Conservation (phyloP, 2,329 filamentous ascomycete species). For the Setomelanomma holmii region DNA sequence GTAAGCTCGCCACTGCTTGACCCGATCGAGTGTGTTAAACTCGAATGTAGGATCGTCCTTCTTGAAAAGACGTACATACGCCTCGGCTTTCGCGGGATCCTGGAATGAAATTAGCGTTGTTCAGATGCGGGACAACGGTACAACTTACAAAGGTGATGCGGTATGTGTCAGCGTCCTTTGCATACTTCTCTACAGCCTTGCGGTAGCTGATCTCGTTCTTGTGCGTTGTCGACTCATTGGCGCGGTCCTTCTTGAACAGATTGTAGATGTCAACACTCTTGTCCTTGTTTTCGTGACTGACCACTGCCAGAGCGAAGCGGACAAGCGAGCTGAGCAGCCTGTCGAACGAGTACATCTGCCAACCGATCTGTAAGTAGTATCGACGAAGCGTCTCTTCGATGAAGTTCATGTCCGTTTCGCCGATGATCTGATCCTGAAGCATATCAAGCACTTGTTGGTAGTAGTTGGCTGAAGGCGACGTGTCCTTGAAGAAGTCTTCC, state of each 20-base stretch:
- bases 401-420: conserved; percentile 79
- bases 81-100: conserved; percentile 71
- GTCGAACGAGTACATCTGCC: conserved; percentile 92
- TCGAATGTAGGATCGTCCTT: conserved; percentile 83
- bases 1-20: conserved; percentile 88
- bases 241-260: conserved; percentile 82
- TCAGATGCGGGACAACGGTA: background rate
- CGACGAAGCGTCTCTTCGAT: conserved; percentile 91
- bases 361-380: conserved; percentile 89
- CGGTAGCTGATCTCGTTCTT: conserved; percentile 88
- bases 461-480: conserved; percentile 70
- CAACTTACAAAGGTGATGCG: conserved; percentile 85
- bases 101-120: conserved; percentile 32
- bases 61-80: conserved; percentile 82
- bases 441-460: conserved; percentile 86
- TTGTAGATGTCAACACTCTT: conserved; percentile 91
- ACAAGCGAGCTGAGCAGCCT: conserved; percentile 84
- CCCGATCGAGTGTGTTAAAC: conserved; percentile 69
- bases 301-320: conserved; percentile 81
- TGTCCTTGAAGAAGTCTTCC: conserved; percentile 75
- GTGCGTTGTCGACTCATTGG: conserved; percentile 85
- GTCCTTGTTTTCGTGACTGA: conserved; percentile 86
- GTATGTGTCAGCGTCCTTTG: conserved; percentile 92
- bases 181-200: conserved; percentile 89
- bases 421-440: conserved; percentile 84